Evolutionary conservation across 306 rosid genomes (phyloP).

Genomic region (Rubus parviflorus): DNA sequence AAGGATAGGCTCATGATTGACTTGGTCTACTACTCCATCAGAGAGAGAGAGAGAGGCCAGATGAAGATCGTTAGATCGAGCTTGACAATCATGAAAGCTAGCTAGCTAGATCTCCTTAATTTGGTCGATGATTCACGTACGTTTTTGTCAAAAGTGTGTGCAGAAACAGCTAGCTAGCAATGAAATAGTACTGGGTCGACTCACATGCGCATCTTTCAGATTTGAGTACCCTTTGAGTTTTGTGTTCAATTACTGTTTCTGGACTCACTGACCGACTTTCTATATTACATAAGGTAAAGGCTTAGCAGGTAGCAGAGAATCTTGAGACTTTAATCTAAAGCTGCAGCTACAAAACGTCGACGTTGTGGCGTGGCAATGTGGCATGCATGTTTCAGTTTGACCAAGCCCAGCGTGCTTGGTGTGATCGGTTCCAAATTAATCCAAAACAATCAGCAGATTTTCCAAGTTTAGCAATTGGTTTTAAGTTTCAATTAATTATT

Average conservation of each 20-base stretch:
- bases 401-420: background rate
- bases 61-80: background rate
- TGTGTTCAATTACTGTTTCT: background rate
- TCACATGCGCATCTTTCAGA: too few species aligned
- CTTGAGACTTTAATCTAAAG: background rate
- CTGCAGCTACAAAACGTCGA: background rate
- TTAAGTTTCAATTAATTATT: background rate
- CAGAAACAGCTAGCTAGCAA: background rate
- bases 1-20: background rate
- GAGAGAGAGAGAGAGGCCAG: background rate
- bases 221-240: background rate
- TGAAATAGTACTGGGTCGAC: background rate
- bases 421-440: too few species aligned
- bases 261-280: background rate
- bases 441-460: background rate
- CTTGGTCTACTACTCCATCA: background rate
- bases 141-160: background rate
- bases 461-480: background rate
- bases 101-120: background rate
- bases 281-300: background rate
- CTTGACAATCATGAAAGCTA: background rate
- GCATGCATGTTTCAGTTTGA: background rate
- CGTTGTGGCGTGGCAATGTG: background rate
- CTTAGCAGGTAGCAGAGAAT: constrained; percentile 5
- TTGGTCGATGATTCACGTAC: background rate